phyloP scores from a whole-genome alignment of 345 rosid genomes.

The Arabis hirsuta region DNA sequence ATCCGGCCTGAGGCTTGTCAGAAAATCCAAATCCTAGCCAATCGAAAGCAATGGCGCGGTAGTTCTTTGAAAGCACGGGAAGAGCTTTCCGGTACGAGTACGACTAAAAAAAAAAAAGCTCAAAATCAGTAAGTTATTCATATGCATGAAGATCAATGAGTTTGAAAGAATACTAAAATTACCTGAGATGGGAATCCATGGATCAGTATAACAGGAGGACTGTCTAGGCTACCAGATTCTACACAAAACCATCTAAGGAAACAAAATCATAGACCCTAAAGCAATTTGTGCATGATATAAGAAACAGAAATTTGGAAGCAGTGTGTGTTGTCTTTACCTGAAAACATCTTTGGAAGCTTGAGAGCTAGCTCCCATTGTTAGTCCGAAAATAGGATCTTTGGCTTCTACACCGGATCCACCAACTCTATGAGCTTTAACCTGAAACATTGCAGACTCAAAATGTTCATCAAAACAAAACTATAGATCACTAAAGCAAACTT shows the following conservation, averaged over 20 bases:
- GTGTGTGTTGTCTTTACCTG: slow-evolving; percentile 50
- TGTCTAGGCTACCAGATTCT: slow-evolving; percentile 67
- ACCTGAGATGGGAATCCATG: slow-evolving; percentile 98
- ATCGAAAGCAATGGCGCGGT: slow-evolving; percentile 82
- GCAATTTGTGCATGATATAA: not conserved
- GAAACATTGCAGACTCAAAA: not conserved
- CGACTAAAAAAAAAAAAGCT: slow-evolving; percentile 52
- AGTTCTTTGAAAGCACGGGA: slow-evolving; percentile 71
- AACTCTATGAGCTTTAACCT: slow-evolving; percentile 87
- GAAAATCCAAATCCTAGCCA: slow-evolving; percentile 99
- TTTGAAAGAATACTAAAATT: not conserved
- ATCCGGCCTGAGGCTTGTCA: slow-evolving; percentile 94
- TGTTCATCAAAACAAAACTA: slow-evolving; percentile 8
- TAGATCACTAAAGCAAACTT: not conserved
- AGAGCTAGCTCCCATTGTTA: slow-evolving; percentile 78
- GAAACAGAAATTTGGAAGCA: not conserved
- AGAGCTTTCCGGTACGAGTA: slow-evolving; percentile 87
- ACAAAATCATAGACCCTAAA: slow-evolving; percentile 50
- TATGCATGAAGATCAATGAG: not conserved
- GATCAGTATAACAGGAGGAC: slow-evolving; percentile 67
- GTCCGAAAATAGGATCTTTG: slow-evolving; percentile 89
- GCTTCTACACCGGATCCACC: slow-evolving; percentile 74
- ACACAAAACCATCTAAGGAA: slow-evolving; percentile 93
- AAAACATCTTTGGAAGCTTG: slow-evolving; percentile 77
- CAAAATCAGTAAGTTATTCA: not conserved